phyloP scores from a whole-genome alignment of 495 filamentous ascomycete genomes.

The Halenospora varia region DNA sequence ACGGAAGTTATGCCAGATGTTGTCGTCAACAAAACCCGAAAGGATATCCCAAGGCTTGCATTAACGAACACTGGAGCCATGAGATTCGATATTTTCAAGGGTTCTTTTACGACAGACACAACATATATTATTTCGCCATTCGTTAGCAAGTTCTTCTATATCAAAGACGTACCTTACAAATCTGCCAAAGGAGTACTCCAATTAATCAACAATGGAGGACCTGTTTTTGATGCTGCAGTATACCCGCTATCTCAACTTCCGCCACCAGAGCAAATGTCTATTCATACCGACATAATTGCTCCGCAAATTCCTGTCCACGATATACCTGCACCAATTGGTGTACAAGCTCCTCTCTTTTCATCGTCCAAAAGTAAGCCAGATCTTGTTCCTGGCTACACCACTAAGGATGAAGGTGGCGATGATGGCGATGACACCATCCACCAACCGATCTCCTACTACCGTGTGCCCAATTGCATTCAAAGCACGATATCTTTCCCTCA shows the following conservation, averaged over 20 bases:
- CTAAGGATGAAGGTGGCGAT: slow-evolving; percentile 74
- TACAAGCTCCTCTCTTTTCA: slow-evolving; percentile 8
- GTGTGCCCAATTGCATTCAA: slow-evolving; percentile 79
- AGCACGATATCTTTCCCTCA: slow-evolving; percentile 51
- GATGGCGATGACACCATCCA: slow-evolving; percentile 93
- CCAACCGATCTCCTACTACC: slow-evolving; percentile 64
- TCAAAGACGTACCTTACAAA: slow-evolving; percentile 73
- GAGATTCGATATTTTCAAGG: slow-evolving; percentile 93
- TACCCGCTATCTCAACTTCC: slow-evolving; percentile 13
- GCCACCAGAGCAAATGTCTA: slow-evolving; percentile 23
- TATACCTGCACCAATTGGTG: background rate
- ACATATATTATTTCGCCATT: slow-evolving; percentile 88
- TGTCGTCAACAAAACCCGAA: slow-evolving; percentile 36
- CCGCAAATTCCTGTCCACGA: slow-evolving; percentile 1
- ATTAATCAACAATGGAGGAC: slow-evolving; percentile 59
- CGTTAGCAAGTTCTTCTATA: slow-evolving; percentile 69
- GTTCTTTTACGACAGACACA: slow-evolving; percentile 79
- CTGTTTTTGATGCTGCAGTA: slow-evolving; percentile 14
- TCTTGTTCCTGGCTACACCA: slow-evolving; percentile 80
- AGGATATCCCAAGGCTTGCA: slow-evolving; percentile 55
- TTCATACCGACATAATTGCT: slow-evolving; percentile 9
- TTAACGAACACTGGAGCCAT: slow-evolving; percentile 87
- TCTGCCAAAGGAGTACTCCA: slow-evolving; percentile 65
- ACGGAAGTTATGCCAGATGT: slow-evolving; percentile 64
- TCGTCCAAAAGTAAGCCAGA: slow-evolving; percentile 26